Conservation (phyloP, 208 protist genomes). For the Balamuthia mandrillaris region DNA sequence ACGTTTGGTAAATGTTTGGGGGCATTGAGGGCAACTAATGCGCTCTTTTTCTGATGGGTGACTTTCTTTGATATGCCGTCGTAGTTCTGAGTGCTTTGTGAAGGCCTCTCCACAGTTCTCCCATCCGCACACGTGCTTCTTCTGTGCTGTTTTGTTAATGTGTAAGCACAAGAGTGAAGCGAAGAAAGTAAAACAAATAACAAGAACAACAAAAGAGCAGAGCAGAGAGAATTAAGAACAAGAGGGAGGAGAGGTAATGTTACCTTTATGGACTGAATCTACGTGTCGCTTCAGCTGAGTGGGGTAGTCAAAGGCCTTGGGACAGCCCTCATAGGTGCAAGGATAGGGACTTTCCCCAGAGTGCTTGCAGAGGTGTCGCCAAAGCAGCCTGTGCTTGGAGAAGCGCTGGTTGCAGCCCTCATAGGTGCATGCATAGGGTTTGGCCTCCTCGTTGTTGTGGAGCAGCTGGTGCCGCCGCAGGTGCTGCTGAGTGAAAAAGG, state of each 20-base stretch:
- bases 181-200: background rate
- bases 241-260: too few species aligned
- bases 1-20: background rate
- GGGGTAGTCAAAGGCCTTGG: background rate
- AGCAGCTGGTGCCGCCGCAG: background rate
- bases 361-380: conserved; percentile 3
- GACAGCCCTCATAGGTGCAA: background rate
- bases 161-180: background rate
- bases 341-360: background rate
- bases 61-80: background rate
- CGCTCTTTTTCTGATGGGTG: too few species aligned
- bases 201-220: background rate
- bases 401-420: conserved; percentile 3
- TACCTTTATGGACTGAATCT: background rate
- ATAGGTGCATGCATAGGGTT: background rate
- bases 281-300: conserved; percentile 3
- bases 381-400: conserved; percentile 21
- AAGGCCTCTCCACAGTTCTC: background rate
- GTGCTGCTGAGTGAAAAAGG: background rate
- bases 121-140: background rate
- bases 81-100: background rate
- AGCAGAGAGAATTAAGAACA: too few species aligned
- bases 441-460: background rate
- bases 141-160: background rate
- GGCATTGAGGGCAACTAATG: background rate